Base-by-base conservation (phyloP, 2,329 filamentous ascomycete genomes). In the Epichloe glyceriae region DNA sequence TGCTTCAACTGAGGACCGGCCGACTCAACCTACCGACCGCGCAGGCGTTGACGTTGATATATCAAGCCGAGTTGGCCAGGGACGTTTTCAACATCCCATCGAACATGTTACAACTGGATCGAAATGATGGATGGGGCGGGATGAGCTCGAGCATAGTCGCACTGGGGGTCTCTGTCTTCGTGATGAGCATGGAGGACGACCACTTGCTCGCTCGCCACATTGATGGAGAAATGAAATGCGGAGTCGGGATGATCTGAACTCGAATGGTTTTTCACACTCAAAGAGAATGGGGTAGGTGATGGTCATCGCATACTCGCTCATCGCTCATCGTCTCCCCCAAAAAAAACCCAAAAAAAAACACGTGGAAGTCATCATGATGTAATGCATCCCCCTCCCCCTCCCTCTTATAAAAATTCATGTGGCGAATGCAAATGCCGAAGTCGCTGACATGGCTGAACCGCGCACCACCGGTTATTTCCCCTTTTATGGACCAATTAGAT, bases 1-100 rank as follows among this genome's bases (percentile, higher is more conserved):
- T 50, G 19, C 42, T 50, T 26, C 40, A 15, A 34, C 3, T 8
- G 34, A 40, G 5, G n/a, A 39, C 5, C 12, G 35, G 48, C 33
- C 33, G 5, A 19, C 19, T 50, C 6, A 50, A 8, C 20, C 15
- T 50, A 15, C 41, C 48, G n/a, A 44, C 41, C 4, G 48, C 48
- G 12, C 48, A 50, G 34, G 48, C 48, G n/a, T 2, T 50, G 20
- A 43, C 40, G 6, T 50, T 50, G 20, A 44, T 50, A 17, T 50
- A 50, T 34, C 48, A 50, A 50, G 48, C 48, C 12, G 48, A 50
- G 41, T 34, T 50, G n/a, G 48, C 41, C 5, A 34, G 39, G n/a
- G 7, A 46, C 3, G 20, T 50, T 26, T 50, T 50, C 12, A 19
- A 39, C 15, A 17, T 50, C 20, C 20, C 46, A 22, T 35, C 22